phyloP scores from a whole-genome alignment of 768 basidiomycete genomes.

The Calocybe indica region DNA sequence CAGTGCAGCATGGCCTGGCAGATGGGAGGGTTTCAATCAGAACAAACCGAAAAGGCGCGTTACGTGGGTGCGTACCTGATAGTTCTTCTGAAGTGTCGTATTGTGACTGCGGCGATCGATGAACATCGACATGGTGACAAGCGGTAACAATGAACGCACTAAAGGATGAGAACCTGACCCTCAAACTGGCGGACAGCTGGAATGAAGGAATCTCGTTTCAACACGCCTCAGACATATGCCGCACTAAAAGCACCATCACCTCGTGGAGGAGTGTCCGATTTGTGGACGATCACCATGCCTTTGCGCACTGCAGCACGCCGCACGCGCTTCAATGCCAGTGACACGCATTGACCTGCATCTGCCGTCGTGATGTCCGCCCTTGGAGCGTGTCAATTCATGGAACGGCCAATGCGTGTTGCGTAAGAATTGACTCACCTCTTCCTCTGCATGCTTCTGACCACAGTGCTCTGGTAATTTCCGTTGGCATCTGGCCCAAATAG shows the following conservation, averaged over 20 bases:
- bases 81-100: conserved; percentile 88
- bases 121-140: neutral
- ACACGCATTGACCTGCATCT: conserved; percentile 95
- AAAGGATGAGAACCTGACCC: conserved; percentile 89
- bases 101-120: conserved; percentile 55
- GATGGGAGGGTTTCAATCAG: neutral
- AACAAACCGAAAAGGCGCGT: neutral
- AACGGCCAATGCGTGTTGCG: neutral
- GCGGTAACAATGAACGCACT: conserved; percentile 42
- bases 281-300: conserved; percentile 89
- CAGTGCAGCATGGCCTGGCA: conserved; percentile 86
- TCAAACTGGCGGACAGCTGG: conserved; percentile 82
- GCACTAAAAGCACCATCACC: conserved; percentile 33
- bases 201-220: conserved; percentile 1
- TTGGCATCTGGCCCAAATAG: conserved; percentile 90
- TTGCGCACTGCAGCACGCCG: conserved; percentile 78
- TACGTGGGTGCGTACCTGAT: conserved; percentile 55
- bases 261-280: conserved; percentile 71
- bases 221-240: neutral
- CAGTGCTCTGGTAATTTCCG: conserved; percentile 76
- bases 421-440: conserved; percentile 53
- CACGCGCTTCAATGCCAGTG: conserved; percentile 87
- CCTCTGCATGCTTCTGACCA: conserved; percentile 89
- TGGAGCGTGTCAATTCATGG: neutral
- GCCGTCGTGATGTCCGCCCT: conserved; percentile 79